Conservation (phyloP, 371 early-diverging fungal genomes). For the Mucor racemosus region DNA sequence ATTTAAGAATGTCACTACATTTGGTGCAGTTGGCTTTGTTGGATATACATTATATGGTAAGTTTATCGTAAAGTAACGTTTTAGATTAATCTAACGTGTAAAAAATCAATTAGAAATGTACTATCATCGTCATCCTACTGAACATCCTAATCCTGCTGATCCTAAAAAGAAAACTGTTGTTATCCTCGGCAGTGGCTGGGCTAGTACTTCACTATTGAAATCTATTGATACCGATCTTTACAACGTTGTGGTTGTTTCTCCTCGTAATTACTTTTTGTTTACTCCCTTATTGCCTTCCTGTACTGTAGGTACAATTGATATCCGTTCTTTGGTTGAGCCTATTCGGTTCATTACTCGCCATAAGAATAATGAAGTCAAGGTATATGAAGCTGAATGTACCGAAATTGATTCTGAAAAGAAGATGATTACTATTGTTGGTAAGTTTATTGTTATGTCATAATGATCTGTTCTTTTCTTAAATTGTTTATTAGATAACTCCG, state of each 20-base stretch:
- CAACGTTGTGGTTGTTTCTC: constrained; percentile 85
- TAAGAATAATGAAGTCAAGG: constrained; percentile 82
- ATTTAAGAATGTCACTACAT: constrained; percentile 16
- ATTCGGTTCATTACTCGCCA: constrained; percentile 88
- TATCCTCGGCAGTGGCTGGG: constrained; percentile 90
- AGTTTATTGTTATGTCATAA: constrained; percentile 22
- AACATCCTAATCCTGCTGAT: constrained; percentile 70
- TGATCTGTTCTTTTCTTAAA: neutral
- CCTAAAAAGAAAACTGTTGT: constrained; percentile 80
- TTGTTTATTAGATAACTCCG: constrained; percentile 66
- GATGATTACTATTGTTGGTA: constrained; percentile 73
- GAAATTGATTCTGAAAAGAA: constrained; percentile 82
- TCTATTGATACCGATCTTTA: constrained; percentile 76
- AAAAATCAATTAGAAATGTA: constrained; percentile 47
- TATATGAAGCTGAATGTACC: constrained; percentile 88
- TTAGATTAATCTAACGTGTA: constrained; percentile 1
- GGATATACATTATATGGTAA: constrained; percentile 31
- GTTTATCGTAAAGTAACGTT: neutral
- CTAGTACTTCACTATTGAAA: constrained; percentile 79
- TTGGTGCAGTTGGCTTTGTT: constrained; percentile 27
- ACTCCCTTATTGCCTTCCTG: constrained; percentile 89
- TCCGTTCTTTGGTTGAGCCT: constrained; percentile 87
- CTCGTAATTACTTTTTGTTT: constrained; percentile 93
- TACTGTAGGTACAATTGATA: constrained; percentile 87
- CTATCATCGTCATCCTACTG: constrained; percentile 62